Conservation (phyloP, 306 rosid species). For the Elaeagnus macrophylla region DNA sequence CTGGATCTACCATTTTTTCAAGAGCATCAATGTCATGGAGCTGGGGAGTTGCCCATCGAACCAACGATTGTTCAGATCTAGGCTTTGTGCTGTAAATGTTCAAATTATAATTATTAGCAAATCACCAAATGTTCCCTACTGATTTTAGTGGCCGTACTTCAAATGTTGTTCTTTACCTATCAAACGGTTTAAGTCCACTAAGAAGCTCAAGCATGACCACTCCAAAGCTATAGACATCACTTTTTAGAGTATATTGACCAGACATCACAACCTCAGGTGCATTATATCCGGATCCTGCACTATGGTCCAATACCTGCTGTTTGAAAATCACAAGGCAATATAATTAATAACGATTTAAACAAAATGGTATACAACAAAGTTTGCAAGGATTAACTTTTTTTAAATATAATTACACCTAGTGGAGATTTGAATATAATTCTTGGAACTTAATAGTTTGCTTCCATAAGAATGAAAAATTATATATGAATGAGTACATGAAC, state of each 20-base stretch:
- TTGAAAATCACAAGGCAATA: constrained; percentile 6
- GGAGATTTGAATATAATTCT: too few species aligned
- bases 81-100: constrained; percentile 55
- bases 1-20: constrained; percentile 94
- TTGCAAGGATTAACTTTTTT: too few species aligned
- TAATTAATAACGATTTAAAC: constrained; percentile 1
- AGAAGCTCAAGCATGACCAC: constrained; percentile 95
- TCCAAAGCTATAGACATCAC: constrained; percentile 91
- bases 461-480: too few species aligned
- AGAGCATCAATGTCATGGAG: constrained; percentile 95
- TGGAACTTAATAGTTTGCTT: too few species aligned
- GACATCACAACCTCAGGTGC: constrained; percentile 86
- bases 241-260: constrained; percentile 66
- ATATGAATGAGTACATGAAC: too few species aligned
- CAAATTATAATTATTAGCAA: constrained; percentile 10
- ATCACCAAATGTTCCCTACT: constrained; percentile 8
- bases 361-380: too few species aligned
- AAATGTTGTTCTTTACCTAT: constrained; percentile 42
- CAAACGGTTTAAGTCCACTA: constrained; percentile 86
- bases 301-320: constrained; percentile 55
- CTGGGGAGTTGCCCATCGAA: constrained; percentile 98
- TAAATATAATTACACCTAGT: too few species aligned
- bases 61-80: constrained; percentile 86
- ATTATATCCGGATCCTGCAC: constrained; percentile 63
- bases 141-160: background rate